Percentiles rank a stretch among this genome's conserved stretches.
Conservation (phyloP, 768 basidiomycete species). For the Tremella yokohamensis region DNA sequence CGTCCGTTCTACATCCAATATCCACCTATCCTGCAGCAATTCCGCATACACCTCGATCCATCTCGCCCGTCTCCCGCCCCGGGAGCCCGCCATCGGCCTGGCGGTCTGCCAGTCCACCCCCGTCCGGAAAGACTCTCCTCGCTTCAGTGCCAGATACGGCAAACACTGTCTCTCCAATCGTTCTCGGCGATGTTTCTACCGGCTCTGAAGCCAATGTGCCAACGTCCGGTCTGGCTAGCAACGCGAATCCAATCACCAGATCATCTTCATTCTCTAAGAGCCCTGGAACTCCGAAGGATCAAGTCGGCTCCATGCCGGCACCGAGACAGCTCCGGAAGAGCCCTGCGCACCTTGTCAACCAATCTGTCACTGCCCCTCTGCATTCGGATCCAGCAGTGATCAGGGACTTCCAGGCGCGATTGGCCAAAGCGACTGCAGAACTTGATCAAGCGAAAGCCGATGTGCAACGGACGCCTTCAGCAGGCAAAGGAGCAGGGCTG, state of each 20-base stretch:
- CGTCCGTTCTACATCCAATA: background rate
- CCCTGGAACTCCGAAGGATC: background rate
- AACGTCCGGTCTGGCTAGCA: background rate
- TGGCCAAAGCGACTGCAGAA: slow-evolving; percentile 41
- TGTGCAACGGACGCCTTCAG: slow-evolving; percentile 36
- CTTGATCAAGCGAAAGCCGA: slow-evolving; percentile 37
- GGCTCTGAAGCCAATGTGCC: background rate
- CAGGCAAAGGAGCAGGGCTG: slow-evolving; percentile 13
- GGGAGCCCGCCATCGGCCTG: background rate
- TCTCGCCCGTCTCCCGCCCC: background rate
- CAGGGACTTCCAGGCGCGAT: slow-evolving; percentile 39
- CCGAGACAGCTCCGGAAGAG: slow-evolving; percentile 1
- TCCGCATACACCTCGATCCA: background rate
- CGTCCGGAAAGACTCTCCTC: background rate
- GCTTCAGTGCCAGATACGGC: background rate
- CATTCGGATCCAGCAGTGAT: slow-evolving; percentile 21
- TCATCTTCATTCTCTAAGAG: slow-evolving; percentile 9
- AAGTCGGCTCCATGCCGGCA: slow-evolving; percentile 15
- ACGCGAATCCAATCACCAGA: slow-evolving; percentile 12
- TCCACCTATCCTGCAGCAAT: background rate
- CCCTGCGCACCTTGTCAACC: no score
- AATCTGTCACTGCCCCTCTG: background rate
- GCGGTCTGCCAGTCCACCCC: background rate
- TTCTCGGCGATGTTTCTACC: background rate
- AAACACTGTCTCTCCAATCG: background rate